phyloP scores from a whole-genome alignment of 352 stramenopile species.

The Globisporangium ultimum region DNA sequence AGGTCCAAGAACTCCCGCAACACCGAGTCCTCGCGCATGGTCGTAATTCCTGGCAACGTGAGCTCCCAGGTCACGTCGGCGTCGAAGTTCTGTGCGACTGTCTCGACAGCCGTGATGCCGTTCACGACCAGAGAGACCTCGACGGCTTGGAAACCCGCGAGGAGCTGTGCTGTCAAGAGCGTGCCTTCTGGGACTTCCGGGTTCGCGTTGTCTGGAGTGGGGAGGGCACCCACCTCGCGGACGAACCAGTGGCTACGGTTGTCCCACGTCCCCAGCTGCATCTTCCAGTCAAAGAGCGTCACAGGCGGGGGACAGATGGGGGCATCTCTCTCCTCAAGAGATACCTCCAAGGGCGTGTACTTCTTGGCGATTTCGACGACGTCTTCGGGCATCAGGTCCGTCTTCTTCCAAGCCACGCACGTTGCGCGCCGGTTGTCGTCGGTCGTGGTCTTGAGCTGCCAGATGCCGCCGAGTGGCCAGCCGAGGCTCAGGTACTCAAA shows the following conservation, averaged over 20 bases:
- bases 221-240: conserved; percentile 28
- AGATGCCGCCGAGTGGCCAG: conserved; percentile 49
- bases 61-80: conserved; percentile 33
- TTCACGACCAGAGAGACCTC: conserved; percentile 24
- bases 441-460: conserved; percentile 35
- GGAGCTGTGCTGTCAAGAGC: conserved; percentile 12
- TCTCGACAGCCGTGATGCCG: conserved; percentile 23
- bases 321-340: too few relatives aligned
- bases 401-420: conserved; percentile 50
- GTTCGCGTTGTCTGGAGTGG: conserved; percentile 6
- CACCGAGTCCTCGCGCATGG: conserved; percentile 26
- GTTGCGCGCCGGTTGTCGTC: conserved; percentile 25
- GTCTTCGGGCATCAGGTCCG: conserved; percentile 34
- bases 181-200: background rate
- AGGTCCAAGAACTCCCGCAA: conserved; percentile 28
- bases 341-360: conserved; percentile 11
- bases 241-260: conserved; percentile 50
- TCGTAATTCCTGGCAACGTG: conserved; percentile 21
- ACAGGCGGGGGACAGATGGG: conserved; percentile 9
- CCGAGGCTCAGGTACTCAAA: conserved; percentile 41
- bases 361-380: conserved; percentile 36
- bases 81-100: conserved; percentile 22
- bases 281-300: conserved; percentile 54
- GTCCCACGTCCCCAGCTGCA: conserved; percentile 46
- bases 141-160: conserved; percentile 20